These are phyloP conservation scores for Ananas comosus DNA, from an alignment of 176 grass and related monocot genomes.

Conservation along the genomic window DNA sequence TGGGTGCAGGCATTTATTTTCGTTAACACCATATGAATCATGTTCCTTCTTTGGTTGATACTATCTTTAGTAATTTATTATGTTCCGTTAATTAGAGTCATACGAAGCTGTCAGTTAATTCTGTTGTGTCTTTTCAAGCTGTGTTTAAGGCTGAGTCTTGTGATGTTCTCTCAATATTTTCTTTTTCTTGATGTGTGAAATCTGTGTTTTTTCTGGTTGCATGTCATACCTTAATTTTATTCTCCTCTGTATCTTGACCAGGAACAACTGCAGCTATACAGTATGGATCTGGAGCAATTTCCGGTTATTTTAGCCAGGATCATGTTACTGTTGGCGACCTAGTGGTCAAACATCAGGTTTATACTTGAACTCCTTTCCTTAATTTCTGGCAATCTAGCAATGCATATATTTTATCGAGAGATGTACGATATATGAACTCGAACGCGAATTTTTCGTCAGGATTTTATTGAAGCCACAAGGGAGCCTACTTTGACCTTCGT, in stretches of 20 bases:
- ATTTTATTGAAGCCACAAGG: conserved; percentile 84
- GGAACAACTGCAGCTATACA: conserved; percentile 72
- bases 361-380: background rate
- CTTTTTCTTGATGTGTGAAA: background rate
- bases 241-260: conserved; percentile 17
- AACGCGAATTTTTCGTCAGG: conserved; percentile 43
- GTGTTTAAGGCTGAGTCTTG: background rate
- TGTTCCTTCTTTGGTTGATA: too few species aligned
- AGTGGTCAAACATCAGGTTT: conserved; percentile 63
- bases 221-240: conserved; percentile 1
- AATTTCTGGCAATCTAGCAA: background rate
- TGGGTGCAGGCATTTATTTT: too few species aligned
- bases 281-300: conserved; percentile 64
- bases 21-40: too few species aligned
- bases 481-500: conserved; percentile 68
- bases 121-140: background rate
- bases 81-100: too few species aligned
- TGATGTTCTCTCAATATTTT: background rate
- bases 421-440: background rate
- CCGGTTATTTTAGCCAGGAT: conserved; percentile 73
- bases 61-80: too few species aligned
- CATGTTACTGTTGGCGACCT: conserved; percentile 55
- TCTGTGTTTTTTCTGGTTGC: background rate
- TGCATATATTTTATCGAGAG: background rate
- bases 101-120: background rate